These are phyloP conservation scores for Phytophthora fragariae DNA, from an alignment of 352 stramenopile genomes.

Conservation along the genomic window DNA sequence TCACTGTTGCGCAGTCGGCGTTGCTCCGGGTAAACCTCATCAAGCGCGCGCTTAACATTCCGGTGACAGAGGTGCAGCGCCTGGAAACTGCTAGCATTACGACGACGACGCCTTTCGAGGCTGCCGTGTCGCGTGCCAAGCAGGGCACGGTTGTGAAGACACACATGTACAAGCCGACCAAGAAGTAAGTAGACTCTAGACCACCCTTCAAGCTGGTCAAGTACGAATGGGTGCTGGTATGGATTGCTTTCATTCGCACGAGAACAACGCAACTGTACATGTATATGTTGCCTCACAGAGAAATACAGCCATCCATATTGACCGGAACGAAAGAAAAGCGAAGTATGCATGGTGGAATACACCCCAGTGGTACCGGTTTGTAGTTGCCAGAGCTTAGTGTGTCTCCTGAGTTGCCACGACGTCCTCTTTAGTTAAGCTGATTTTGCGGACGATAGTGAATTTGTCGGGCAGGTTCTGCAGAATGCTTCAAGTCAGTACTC, in stretches of 20 bases:
- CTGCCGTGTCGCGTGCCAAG: constrained; percentile 73
- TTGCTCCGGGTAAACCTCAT: constrained; percentile 64
- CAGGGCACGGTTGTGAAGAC: constrained; percentile 73
- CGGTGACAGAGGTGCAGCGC: constrained; percentile 50
- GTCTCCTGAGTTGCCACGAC: constrained; percentile 9
- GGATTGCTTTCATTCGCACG: constrained; percentile 1
- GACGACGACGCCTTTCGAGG: constrained; percentile 73
- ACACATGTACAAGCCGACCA: constrained; percentile 64
- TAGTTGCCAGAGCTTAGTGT: constrained; percentile 17
- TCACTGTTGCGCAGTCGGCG: constrained; percentile 72
- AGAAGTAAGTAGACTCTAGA: constrained; percentile 47
- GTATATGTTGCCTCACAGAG: background rate
- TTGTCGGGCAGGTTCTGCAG: constrained; percentile 63
- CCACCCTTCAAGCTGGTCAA: background rate
- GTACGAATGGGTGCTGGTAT: constrained; percentile 9
- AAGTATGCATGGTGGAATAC: constrained; percentile 22
- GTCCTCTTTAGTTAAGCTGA: constrained; percentile 6
- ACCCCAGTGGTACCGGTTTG: background rate
- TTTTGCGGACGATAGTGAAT: constrained; percentile 50
- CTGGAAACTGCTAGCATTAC: constrained; percentile 41
- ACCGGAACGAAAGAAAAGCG: constrained; percentile 17
- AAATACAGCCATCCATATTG: constrained; percentile 13
- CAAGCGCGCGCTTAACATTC: constrained; percentile 66
- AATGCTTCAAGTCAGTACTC: background rate
- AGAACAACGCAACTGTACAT: background rate